Evolutionary conservation across 2,329 filamentous ascomycete genomes (phyloP).

Genomic region (Verticillium isaacii): DNA sequence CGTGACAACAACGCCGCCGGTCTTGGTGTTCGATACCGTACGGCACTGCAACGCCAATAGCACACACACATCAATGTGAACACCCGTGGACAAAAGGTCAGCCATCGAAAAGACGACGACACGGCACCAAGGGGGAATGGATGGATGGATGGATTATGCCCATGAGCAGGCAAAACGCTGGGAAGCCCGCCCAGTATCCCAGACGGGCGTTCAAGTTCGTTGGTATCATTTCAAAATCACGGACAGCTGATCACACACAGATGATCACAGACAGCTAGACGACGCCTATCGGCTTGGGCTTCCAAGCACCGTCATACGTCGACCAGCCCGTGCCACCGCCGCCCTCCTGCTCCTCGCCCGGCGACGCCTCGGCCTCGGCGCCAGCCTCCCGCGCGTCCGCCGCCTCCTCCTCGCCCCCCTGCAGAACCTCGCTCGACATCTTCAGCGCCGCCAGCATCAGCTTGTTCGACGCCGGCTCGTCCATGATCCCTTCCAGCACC

Average conservation of each 20-base stretch:
- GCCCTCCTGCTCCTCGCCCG: conserved; percentile 1
- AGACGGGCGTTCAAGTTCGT: not conserved
- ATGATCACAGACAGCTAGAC: conserved; percentile 27
- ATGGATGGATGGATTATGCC: too few species aligned
- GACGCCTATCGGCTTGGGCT: conserved; percentile 53
- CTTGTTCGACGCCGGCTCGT: conserved; percentile 34
- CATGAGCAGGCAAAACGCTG: too few species aligned
- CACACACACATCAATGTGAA: too few species aligned
- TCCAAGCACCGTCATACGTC: conserved; percentile 47
- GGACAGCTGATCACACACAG: conserved; percentile 5
- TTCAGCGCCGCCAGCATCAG: conserved; percentile 39
- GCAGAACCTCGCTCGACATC: conserved; percentile 36
- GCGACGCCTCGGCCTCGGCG: conserved; percentile 4
- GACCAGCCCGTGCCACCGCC: conserved; percentile 38
- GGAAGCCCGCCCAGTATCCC: too few species aligned
- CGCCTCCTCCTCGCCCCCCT: conserved; percentile 14
- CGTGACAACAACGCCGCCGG: too few species aligned
- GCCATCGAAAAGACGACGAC: too few species aligned
- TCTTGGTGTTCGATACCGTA: too few species aligned
- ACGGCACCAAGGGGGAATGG: too few species aligned
- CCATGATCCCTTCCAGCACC: conserved; percentile 32
- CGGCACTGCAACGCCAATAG: too few species aligned
- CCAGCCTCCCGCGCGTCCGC: conserved; percentile 18
- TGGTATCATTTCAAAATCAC: not conserved
- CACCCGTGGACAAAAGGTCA: too few species aligned